Evolutionary conservation across 2,329 filamentous ascomycete genomes (phyloP).

Genomic region (Aureobasidium namibiae): DNA sequence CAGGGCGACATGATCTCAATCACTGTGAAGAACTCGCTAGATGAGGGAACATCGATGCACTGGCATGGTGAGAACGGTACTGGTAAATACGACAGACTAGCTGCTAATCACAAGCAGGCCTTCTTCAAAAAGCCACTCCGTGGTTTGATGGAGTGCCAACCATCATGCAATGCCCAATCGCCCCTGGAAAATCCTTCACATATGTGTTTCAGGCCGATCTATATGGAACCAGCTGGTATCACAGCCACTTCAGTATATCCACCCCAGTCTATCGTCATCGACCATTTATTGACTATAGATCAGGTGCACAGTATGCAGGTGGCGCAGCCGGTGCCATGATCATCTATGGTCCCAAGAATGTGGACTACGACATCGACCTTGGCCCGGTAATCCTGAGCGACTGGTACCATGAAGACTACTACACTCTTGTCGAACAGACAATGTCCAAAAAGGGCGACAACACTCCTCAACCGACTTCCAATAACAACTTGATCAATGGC

Average conservation of each 20-base stretch:
- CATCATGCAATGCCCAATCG: slow-evolving; percentile 38
- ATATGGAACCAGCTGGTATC: slow-evolving; percentile 37
- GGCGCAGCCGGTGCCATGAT: slow-evolving; percentile 34
- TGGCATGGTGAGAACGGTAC: slow-evolving; percentile 47
- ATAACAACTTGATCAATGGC: slow-evolving; percentile 39
- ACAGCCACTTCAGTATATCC: slow-evolving; percentile 29
- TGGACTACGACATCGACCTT: slow-evolving; percentile 32
- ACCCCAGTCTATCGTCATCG: slow-evolving; percentile 30
- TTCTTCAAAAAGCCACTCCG: slow-evolving; percentile 43
- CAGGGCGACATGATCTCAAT: slow-evolving; percentile 38
- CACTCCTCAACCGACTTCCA: slow-evolving; percentile 27
- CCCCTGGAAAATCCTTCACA: slow-evolving; percentile 42
- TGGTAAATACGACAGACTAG: background rate
- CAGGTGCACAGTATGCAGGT: slow-evolving; percentile 34
- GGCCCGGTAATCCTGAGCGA: slow-evolving; percentile 24
- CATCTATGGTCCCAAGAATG: slow-evolving; percentile 36
- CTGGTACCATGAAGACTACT: slow-evolving; percentile 24
- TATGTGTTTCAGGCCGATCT: slow-evolving; percentile 49
- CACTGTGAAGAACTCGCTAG: slow-evolving; percentile 45
- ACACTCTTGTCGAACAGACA: slow-evolving; percentile 19
- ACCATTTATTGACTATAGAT: background rate
- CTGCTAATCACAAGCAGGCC: background rate
- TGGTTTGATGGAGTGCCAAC: slow-evolving; percentile 50
- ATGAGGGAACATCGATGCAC: slow-evolving; percentile 54
- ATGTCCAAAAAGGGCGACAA: slow-evolving; percentile 19